These are phyloP conservation scores for Peronospora destructor DNA, from an alignment of 352 stramenopile species.

Conservation along the genomic window DNA sequence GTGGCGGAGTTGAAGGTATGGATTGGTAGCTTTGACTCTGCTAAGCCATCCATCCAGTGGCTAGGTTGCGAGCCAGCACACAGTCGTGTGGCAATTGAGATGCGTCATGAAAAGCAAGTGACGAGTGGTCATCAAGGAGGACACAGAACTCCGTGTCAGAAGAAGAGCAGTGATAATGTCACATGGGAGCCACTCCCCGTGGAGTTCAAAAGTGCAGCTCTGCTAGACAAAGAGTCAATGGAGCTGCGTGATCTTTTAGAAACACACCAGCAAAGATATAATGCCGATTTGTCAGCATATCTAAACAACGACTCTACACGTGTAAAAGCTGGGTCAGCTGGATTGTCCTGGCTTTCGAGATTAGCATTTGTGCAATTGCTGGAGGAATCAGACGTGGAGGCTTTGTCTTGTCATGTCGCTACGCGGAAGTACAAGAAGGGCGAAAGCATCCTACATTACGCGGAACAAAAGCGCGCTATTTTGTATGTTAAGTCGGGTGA, in stretches of 20 bases:
- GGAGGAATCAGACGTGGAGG: slow-evolving; percentile 6
- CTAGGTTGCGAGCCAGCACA: slow-evolving; percentile 10
- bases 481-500: slow-evolving; percentile 43
- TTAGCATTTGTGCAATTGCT: slow-evolving; percentile 19
- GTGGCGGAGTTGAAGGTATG: slow-evolving; percentile 45
- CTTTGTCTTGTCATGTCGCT: slow-evolving; percentile 10
- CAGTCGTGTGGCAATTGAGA: slow-evolving; percentile 21
- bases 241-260: slow-evolving; percentile 34
- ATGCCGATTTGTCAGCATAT: slow-evolving; percentile 28
- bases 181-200: slow-evolving; percentile 27
- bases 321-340: slow-evolving; percentile 1
- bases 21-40: slow-evolving; percentile 57
- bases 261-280: slow-evolving; percentile 15
- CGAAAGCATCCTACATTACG: slow-evolving; percentile 39
- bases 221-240: slow-evolving; percentile 47
- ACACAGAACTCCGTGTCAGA: neutral
- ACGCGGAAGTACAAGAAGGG: slow-evolving; percentile 23
- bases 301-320: slow-evolving; percentile 35
- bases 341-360: slow-evolving; percentile 18
- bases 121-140: slow-evolving; percentile 4
- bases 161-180: slow-evolving; percentile 1
- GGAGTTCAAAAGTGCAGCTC: slow-evolving; percentile 26
- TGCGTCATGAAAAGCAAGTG: slow-evolving; percentile 24
- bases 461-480: slow-evolving; percentile 32
- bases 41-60: slow-evolving; percentile 52